Percentiles rank a stretch among this genome's conserved stretches.
Evolutionary conservation across 495 filamentous ascomycete genomes (phyloP).

Genomic region (Aspergillus carlsbadensis): DNA sequence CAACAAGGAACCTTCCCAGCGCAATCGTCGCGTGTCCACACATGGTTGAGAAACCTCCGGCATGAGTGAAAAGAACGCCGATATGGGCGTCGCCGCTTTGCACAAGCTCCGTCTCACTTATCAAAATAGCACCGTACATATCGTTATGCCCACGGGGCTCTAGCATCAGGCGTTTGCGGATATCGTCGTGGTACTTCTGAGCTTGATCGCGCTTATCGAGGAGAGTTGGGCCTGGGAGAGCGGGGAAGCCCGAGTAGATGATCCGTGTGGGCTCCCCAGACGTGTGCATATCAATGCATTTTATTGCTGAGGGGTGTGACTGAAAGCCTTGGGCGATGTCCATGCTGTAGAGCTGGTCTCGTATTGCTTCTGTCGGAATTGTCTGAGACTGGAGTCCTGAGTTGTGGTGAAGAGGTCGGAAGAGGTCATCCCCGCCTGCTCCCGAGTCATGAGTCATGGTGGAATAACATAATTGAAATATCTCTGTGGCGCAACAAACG

Average conservation of each 20-base stretch:
- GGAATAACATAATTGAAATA: too few species aligned
- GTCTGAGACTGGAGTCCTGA: too few species aligned
- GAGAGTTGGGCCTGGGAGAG: constrained; percentile 19
- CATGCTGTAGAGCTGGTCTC: constrained; percentile 28
- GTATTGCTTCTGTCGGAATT: too few species aligned
- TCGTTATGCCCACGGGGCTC: constrained; percentile 35
- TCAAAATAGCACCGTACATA: constrained; percentile 36
- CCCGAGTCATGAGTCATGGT: too few species aligned
- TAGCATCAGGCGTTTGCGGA: constrained; percentile 29
- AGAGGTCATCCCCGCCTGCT: too few species aligned
- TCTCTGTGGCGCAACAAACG: too few species aligned
- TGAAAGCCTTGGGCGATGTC: constrained; percentile 52
- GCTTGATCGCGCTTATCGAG: constrained; percentile 30
- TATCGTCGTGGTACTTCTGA: constrained; percentile 22
- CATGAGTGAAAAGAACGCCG: constrained; percentile 52
- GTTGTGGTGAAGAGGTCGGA: too few species aligned
- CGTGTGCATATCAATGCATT: constrained; percentile 37
- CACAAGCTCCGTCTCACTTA: constrained; percentile 29
- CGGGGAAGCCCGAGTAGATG: constrained; percentile 31
- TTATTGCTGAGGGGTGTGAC: constrained; percentile 25
- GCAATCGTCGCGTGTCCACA: constrained; percentile 54
- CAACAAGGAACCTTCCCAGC: constrained; percentile 31
- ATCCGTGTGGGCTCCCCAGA: constrained; percentile 35
- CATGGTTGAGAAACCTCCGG: constrained; percentile 79
- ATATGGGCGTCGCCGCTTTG: constrained; percentile 44